Conservation (phyloP, 2,329 filamentous ascomycete genomes). For the Fusarium phyllophilum region DNA sequence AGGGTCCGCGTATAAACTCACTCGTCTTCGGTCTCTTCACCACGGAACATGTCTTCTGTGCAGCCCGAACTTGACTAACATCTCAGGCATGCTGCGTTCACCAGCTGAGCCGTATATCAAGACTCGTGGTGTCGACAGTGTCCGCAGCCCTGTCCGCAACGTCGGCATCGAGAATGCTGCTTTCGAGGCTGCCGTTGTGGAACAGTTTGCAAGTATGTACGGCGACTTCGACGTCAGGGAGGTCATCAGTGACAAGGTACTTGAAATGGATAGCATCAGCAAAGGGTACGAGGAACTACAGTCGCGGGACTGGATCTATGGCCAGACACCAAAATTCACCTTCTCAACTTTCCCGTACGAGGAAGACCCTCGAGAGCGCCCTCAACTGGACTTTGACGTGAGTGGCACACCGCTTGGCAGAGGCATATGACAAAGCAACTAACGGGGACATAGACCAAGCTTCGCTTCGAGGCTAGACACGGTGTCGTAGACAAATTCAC, state of each 20-base stretch:
- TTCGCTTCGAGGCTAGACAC: constrained; percentile 52
- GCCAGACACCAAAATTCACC: constrained; percentile 86
- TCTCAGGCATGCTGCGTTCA: constrained; percentile 79
- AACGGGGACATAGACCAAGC: constrained; percentile 40
- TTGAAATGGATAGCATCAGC: constrained; percentile 61
- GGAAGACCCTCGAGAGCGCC: constrained; percentile 66
- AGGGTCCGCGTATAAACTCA: constrained; percentile 95
- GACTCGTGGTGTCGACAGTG: constrained; percentile 89
- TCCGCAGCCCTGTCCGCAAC: constrained; percentile 85
- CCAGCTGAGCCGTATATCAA: constrained; percentile 80
- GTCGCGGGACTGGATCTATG: constrained; percentile 80
- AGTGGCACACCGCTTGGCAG: constrained; percentile 24
- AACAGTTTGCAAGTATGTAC: constrained; percentile 77
- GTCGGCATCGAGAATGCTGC: constrained; percentile 64
- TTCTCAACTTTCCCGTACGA: constrained; percentile 71
- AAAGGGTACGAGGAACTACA: constrained; percentile 51
- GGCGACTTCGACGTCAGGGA: constrained; percentile 50
- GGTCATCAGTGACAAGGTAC: constrained; percentile 61
- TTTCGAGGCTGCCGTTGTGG: constrained; percentile 67
- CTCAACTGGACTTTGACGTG: constrained; percentile 59
- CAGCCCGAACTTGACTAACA: constrained; percentile 76
- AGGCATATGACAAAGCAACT: neutral
- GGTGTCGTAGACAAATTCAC: constrained; percentile 50
- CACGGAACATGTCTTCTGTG: constrained; percentile 90
- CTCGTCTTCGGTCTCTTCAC: constrained; percentile 81